Conservation (phyloP, 495 filamentous ascomycete genomes). For the Immersiella caudata region DNA sequence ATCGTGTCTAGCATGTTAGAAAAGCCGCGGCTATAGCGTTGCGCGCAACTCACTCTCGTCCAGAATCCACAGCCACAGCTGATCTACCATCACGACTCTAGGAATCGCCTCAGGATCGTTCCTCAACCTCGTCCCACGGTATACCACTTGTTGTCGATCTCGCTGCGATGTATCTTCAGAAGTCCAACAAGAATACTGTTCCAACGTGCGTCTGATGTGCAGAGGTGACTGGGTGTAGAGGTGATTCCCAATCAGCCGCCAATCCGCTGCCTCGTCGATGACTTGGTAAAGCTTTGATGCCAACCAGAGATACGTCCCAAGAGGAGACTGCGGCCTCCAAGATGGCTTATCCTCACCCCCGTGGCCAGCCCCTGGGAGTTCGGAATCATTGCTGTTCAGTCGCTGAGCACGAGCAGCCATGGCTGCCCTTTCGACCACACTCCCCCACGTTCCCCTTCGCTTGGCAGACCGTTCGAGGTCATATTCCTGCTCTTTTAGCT, state of each 20-base stretch:
- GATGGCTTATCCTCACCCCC: slow-evolving; percentile 24
- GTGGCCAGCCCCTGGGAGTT: slow-evolving; percentile 2
- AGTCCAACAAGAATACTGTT: slow-evolving; percentile 32
- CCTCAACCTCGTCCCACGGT: slow-evolving; percentile 26
- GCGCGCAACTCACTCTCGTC: slow-evolving; percentile 42
- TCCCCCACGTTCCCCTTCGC: slow-evolving; percentile 31
- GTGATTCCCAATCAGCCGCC: slow-evolving; percentile 30
- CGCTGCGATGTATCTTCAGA: slow-evolving; percentile 26
- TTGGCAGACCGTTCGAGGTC: slow-evolving; percentile 29
- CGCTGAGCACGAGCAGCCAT: slow-evolving; percentile 19
- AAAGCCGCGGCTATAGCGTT: neutral
- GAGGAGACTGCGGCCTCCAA: slow-evolving; percentile 29
- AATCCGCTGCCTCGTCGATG: slow-evolving; percentile 36
- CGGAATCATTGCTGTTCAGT: slow-evolving; percentile 25
- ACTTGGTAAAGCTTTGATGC: slow-evolving; percentile 33
- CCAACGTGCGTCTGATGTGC: slow-evolving; percentile 25
- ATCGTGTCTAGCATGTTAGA: slow-evolving; percentile 51
- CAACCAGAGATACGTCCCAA: slow-evolving; percentile 31
- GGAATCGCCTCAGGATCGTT: slow-evolving; percentile 45
- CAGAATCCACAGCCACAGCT: slow-evolving; percentile 74
- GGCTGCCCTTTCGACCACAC: slow-evolving; percentile 29
- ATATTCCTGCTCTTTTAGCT: slow-evolving; percentile 24
- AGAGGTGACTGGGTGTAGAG: slow-evolving; percentile 28
- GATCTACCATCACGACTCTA: slow-evolving; percentile 74
- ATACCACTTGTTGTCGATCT: slow-evolving; percentile 31